Evolutionary conservation across 75 land plant genomes (phyloP).

Genomic region (Ceratopteris richardii): DNA sequence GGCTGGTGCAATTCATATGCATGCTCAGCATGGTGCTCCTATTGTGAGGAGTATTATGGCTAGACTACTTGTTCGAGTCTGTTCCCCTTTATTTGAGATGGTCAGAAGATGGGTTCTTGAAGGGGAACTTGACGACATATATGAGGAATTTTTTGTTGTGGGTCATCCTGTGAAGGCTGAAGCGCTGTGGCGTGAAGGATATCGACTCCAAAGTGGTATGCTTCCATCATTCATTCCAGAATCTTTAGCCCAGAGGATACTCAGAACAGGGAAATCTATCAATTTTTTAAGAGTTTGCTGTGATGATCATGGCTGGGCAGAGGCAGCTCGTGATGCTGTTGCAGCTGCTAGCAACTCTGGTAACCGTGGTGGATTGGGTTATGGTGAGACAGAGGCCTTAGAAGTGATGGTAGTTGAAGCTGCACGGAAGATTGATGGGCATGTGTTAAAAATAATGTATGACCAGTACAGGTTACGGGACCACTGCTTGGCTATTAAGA

Average conservation of each 20-base stretch:
- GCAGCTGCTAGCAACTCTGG: slow-evolving; percentile 84
- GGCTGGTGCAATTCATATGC: slow-evolving; percentile 95
- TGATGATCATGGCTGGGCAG: slow-evolving; percentile 94
- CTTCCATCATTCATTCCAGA: slow-evolving; percentile 89
- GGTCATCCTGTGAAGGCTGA: slow-evolving; percentile 86
- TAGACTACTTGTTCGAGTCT: slow-evolving; percentile 64
- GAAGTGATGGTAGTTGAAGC: slow-evolving; percentile 87
- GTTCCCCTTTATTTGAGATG: slow-evolving; percentile 97
- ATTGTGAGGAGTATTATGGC: slow-evolving; percentile 81
- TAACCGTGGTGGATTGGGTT: slow-evolving; percentile 71
- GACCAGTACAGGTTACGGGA: slow-evolving; percentile 71
- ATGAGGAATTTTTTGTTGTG: slow-evolving; percentile 77
- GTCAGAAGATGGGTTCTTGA: slow-evolving; percentile 96
- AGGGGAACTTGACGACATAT: slow-evolving; percentile 90
- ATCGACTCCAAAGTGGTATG: slow-evolving; percentile 72
- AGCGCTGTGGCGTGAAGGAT: slow-evolving; percentile 93
- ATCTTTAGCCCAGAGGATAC: slow-evolving; percentile 80
- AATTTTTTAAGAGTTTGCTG: slow-evolving; percentile 97
- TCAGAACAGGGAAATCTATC: slow-evolving; percentile 98
- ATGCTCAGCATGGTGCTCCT: slow-evolving; percentile 93
- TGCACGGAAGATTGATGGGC: slow-evolving; percentile 80
- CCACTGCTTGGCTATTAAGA: slow-evolving; percentile 94
- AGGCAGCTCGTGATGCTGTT: slow-evolving; percentile 80
- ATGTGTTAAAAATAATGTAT: slow-evolving; percentile 79
- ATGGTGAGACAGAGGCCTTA: slow-evolving; percentile 94